Evolutionary conservation across 345 rosid genomes (phyloP).

Genomic region (Dovyalis caffra): DNA sequence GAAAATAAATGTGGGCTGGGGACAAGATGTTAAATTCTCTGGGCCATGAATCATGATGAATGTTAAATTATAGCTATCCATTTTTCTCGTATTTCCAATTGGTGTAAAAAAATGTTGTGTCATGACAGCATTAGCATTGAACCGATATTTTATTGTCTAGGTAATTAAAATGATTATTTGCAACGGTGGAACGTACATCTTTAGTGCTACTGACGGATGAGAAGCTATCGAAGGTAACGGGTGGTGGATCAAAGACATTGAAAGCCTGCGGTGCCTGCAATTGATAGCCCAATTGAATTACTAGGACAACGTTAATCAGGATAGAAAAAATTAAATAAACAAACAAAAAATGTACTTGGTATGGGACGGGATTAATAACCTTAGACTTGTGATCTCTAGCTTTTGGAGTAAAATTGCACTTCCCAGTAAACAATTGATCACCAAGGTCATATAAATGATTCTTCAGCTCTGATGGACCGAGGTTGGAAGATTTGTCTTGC

Average conservation of each 20-base stretch:
- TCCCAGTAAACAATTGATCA: slow-evolving; percentile 73
- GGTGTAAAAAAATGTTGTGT: not conserved
- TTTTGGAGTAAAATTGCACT: slow-evolving; percentile 53
- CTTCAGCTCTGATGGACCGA: slow-evolving; percentile 58
- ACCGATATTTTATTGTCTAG: not conserved
- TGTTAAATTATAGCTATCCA: not conserved
- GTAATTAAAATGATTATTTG: not conserved
- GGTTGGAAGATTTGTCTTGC: slow-evolving; percentile 59
- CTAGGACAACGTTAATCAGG: not conserved
- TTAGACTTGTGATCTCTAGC: slow-evolving; percentile 41
- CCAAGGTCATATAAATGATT: slow-evolving; percentile 71
- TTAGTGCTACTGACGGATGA: slow-evolving; percentile 43
- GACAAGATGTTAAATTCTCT: not conserved
- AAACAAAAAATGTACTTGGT: not conserved
- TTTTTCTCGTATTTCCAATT: not conserved
- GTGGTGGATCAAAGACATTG: slow-evolving; percentile 60
- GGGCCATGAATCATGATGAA: not conserved
- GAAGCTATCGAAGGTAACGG: slow-evolving; percentile 39
- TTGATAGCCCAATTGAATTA: not conserved
- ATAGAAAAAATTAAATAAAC: not conserved
- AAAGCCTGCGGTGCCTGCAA: slow-evolving; percentile 76
- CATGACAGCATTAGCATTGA: not conserved
- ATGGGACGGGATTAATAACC: slow-evolving; percentile 30
- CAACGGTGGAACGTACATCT: slow-evolving; percentile 51
- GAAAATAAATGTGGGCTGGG: not conserved